phyloP scores from a whole-genome alignment of 306 rosid genomes.

The Ceratonia siliqua region DNA sequence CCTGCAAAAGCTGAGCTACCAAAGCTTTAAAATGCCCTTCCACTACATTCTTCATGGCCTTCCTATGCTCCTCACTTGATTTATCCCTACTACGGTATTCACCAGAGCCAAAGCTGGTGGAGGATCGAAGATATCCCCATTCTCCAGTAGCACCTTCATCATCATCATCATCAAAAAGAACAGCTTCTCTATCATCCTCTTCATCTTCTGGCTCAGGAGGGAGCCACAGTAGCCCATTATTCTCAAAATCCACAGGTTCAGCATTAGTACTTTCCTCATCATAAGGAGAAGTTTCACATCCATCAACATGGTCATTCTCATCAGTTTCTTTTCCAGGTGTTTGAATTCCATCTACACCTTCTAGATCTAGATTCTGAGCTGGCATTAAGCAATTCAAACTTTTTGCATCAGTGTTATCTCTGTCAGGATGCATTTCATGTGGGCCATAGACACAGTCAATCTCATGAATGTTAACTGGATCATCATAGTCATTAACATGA shows the following conservation, averaged over 20 bases:
- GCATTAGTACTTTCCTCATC: constrained; percentile 43
- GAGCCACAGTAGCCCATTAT: constrained; percentile 72
- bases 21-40: constrained; percentile 88
- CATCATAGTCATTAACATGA: constrained; percentile 57
- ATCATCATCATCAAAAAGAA: constrained; percentile 57
- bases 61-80: constrained; percentile 65
- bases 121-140: constrained; percentile 75
- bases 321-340: constrained; percentile 49
- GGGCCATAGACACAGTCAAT: constrained; percentile 63
- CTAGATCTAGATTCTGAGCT: constrained; percentile 48
- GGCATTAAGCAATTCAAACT: constrained; percentile 40
- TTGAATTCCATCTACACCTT: constrained; percentile 43
- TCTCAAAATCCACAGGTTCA: constrained; percentile 84
- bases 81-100: constrained; percentile 69
- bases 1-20: constrained; percentile 80
- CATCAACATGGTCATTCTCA: constrained; percentile 48
- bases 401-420: constrained; percentile 48
- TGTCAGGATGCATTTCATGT: constrained; percentile 46
- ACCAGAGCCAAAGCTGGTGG: constrained; percentile 66
- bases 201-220: constrained; percentile 88
- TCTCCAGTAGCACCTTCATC: constrained; percentile 69
- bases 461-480: constrained; percentile 51
- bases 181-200: constrained; percentile 80
- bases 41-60: constrained; percentile 78
- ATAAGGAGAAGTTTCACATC: constrained; percentile 51